phyloP scores from a whole-genome alignment of 495 filamentous ascomycete species.

The Aspergillus ellipticus region DNA sequence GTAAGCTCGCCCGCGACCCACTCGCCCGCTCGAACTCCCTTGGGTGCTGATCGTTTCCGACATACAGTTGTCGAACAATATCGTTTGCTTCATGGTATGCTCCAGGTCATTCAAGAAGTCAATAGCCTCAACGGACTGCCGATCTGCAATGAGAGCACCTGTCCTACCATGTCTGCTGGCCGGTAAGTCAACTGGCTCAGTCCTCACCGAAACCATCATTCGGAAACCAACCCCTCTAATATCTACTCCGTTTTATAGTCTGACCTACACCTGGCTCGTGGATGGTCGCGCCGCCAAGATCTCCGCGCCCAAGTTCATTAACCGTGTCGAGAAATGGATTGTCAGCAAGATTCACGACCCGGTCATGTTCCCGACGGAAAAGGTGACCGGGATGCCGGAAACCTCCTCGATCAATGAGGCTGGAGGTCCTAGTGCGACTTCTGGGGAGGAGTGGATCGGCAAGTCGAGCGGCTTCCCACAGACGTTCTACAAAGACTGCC shows the following conservation, averaged over 20 bases:
- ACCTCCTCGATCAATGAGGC: constrained; percentile 61
- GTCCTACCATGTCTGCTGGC: constrained; percentile 89
- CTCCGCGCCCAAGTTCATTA: constrained; percentile 81
- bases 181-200: constrained; percentile 62
- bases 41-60: constrained; percentile 16
- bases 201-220: background rate
- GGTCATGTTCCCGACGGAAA: constrained; percentile 80
- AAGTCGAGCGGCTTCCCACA: constrained; percentile 85
- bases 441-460: constrained; percentile 71
- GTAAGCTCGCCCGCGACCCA: constrained; percentile 43
- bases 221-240: background rate
- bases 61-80: constrained; percentile 82
- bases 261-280: constrained; percentile 84
- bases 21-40: background rate
- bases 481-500: constrained; percentile 78
- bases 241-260: constrained; percentile 40
- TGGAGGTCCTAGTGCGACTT: constrained; percentile 51
- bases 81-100: constrained; percentile 77
- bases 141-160: constrained; percentile 77
- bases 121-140: constrained; percentile 65
- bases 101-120: constrained; percentile 74
- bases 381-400: constrained; percentile 49
- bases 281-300: constrained; percentile 57
- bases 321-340: constrained; percentile 90
- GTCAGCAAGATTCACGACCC: constrained; percentile 84